Percentiles rank a stretch among this genome's conserved stretches.
Evolutionary conservation across 2,329 filamentous ascomycete genomes (phyloP).

Genomic region (Penicillium sp.): DNA sequence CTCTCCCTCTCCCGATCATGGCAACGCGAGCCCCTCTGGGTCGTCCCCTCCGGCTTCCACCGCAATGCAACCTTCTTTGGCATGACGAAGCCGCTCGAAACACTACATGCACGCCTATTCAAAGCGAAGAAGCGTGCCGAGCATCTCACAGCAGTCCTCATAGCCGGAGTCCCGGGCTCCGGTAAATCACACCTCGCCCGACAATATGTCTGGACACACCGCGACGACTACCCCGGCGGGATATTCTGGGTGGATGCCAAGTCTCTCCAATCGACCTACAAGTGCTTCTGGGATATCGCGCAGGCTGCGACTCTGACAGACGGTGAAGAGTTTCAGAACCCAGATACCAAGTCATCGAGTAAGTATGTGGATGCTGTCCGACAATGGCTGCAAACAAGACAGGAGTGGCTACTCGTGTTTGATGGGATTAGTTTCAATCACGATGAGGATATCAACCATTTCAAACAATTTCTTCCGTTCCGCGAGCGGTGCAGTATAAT

Average conservation of each 20-base stretch:
- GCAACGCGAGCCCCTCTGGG: slow-evolving; percentile 41
- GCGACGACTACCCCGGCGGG: slow-evolving; percentile 65
- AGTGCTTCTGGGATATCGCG: slow-evolving; percentile 70
- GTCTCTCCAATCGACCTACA: slow-evolving; percentile 61
- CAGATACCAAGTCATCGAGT: slow-evolving; percentile 45
- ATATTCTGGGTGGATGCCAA: slow-evolving; percentile 73
- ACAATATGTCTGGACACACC: slow-evolving; percentile 68
- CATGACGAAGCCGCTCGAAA: slow-evolving; percentile 61
- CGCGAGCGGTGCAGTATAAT: slow-evolving; percentile 67
- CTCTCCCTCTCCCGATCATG: slow-evolving; percentile 30
- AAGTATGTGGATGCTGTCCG: slow-evolving; percentile 63
- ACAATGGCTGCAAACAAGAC: slow-evolving; percentile 64
- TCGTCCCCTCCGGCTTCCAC: slow-evolving; percentile 62
- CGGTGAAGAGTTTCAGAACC: slow-evolving; percentile 44
- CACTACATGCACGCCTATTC: slow-evolving; percentile 64
- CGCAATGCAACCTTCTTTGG: slow-evolving; percentile 68
- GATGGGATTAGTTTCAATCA: slow-evolving; percentile 69
- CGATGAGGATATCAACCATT: slow-evolving; percentile 54
- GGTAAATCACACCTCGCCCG: slow-evolving; percentile 73
- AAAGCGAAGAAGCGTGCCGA: slow-evolving; percentile 61
- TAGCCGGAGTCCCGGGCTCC: slow-evolving; percentile 68
- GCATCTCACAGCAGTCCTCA: slow-evolving; percentile 67
- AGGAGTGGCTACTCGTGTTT: slow-evolving; percentile 71
- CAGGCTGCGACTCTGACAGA: slow-evolving; percentile 59
- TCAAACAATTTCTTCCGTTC: slow-evolving; percentile 68